These are phyloP conservation scores for Nyssa sinensis DNA, from an alignment of 148 eudicot genomes.

Conservation along the genomic window DNA sequence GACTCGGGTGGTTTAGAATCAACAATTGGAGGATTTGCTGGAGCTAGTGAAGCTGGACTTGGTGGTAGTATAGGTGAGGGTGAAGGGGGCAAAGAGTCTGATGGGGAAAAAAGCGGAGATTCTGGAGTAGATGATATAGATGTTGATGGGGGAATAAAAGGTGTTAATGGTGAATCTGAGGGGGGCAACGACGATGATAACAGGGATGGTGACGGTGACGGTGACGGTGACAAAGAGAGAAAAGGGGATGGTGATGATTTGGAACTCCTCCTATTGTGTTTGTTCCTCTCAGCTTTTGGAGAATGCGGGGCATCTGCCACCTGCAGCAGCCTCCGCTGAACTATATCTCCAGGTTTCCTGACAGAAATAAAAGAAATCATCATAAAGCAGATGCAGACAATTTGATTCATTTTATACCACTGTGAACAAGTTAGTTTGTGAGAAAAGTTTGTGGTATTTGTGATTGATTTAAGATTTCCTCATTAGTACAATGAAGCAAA, in stretches of 20 bases:
- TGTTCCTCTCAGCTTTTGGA: neutral
- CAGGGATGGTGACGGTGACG: slow-evolving; percentile 19
- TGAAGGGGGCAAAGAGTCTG: slow-evolving; percentile 11
- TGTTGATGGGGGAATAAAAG: slow-evolving; percentile 27
- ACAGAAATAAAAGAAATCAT: slow-evolving; percentile 1
- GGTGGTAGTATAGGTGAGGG: slow-evolving; percentile 26
- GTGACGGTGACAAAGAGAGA: slow-evolving; percentile 13
- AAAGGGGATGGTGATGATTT: slow-evolving; percentile 27
- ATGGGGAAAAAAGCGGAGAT: slow-evolving; percentile 27
- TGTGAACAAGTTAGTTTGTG: neutral
- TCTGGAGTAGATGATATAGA: slow-evolving; percentile 18
- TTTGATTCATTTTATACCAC: neutral
- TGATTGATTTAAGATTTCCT: neutral
- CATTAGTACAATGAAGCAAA: neutral
- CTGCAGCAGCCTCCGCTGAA: slow-evolving; percentile 37
- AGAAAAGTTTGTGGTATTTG: neutral
- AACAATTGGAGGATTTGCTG: neutral
- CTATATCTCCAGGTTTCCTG: slow-evolving; percentile 26
- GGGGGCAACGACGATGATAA: slow-evolving; percentile 17
- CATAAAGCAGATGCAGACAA: neutral
- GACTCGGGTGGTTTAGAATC: slow-evolving; percentile 11
- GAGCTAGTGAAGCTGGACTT: slow-evolving; percentile 22
- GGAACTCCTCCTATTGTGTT: slow-evolving; percentile 12
- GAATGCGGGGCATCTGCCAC: neutral
- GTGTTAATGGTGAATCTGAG: slow-evolving; percentile 18